These are phyloP conservation scores for Prunus mira DNA, from an alignment of 306 rosid genomes.

Conservation along the genomic window DNA sequence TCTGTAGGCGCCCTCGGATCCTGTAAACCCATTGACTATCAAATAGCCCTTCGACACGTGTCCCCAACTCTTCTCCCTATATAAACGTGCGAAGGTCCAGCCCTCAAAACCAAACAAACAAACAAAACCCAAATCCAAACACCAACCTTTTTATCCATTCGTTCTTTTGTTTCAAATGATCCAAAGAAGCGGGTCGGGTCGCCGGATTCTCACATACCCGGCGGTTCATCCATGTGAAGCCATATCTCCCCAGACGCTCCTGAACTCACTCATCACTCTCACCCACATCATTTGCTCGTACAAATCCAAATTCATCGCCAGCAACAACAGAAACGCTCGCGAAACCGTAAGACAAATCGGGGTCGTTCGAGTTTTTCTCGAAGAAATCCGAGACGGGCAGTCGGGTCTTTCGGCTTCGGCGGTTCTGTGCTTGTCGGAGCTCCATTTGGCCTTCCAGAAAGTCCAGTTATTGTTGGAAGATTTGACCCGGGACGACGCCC, in stretches of 20 bases:
- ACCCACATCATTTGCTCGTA: conserved; percentile 32
- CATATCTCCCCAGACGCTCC: conserved; percentile 40
- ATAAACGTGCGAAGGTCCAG: background rate
- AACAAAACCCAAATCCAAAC: conserved; percentile 16
- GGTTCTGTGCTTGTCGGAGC: conserved; percentile 52
- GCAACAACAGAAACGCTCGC: conserved; percentile 48
- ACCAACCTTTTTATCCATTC: background rate
- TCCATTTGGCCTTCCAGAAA: conserved; percentile 69
- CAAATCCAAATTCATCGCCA: conserved; percentile 33
- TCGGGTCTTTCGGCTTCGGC: conserved; percentile 31
- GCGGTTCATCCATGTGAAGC: conserved; percentile 61
- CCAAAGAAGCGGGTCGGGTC: conserved; percentile 38
- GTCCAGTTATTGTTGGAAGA: conserved; percentile 56
- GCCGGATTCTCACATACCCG: conserved; percentile 68
- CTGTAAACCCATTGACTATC: no score
- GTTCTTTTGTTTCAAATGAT: conserved; percentile 37
- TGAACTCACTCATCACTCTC: conserved; percentile 43
- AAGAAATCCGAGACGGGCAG: conserved; percentile 33
- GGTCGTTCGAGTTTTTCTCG: conserved; percentile 53
- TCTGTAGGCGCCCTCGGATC: background rate
- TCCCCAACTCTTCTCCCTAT: background rate
- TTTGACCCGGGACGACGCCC: conserved; percentile 48
- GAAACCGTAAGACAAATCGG: conserved; percentile 43
- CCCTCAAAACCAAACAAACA: background rate
- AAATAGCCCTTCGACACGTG: conserved; percentile 41